Conservation (phyloP, 2,329 filamentous ascomycete genomes). For the Pestalotiopsis sp. region DNA sequence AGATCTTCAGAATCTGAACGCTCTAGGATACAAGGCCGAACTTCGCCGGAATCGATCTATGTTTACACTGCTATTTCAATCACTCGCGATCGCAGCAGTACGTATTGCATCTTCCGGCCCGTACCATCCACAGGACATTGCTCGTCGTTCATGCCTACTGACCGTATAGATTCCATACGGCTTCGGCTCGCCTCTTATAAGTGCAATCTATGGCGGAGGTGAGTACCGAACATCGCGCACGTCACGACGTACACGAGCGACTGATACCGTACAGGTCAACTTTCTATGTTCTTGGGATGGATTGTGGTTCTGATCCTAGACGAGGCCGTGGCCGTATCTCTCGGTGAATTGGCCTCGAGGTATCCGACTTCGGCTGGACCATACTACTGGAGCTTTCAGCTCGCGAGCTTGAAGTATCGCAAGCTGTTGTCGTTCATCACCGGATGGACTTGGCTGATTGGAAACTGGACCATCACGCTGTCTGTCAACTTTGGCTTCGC, state of each 20-base stretch:
- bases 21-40: conserved; percentile 60
- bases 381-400: conserved; percentile 58
- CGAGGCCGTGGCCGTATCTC: conserved; percentile 53
- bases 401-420: conserved; percentile 43
- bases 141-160: not conserved
- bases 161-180: conserved; percentile 53
- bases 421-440: conserved; percentile 53
- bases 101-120: not conserved
- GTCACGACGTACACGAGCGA: not conserved
- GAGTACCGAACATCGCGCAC: conserved; percentile 15
- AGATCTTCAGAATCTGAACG: conserved; percentile 26
- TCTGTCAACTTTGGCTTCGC: conserved; percentile 60
- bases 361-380: conserved; percentile 55
- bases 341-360: conserved; percentile 53
- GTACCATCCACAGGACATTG: not conserved
- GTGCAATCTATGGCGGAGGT: conserved; percentile 41
- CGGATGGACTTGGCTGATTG: conserved; percentile 55
- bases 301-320: conserved; percentile 55
- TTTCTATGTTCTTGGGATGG: conserved; percentile 61
- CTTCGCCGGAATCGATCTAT: conserved; percentile 61
- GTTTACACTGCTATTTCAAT: conserved; percentile 63
- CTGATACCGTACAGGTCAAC: conserved; percentile 39
- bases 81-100: conserved; percentile 60
- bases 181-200: conserved; percentile 39
- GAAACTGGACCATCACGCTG: conserved; percentile 55